Percentiles rank a stretch among this genome's conserved stretches.
phyloP scores from a whole-genome alignment of 1,284 basidiomycete species.

The Rhodotorula sp. region DNA sequence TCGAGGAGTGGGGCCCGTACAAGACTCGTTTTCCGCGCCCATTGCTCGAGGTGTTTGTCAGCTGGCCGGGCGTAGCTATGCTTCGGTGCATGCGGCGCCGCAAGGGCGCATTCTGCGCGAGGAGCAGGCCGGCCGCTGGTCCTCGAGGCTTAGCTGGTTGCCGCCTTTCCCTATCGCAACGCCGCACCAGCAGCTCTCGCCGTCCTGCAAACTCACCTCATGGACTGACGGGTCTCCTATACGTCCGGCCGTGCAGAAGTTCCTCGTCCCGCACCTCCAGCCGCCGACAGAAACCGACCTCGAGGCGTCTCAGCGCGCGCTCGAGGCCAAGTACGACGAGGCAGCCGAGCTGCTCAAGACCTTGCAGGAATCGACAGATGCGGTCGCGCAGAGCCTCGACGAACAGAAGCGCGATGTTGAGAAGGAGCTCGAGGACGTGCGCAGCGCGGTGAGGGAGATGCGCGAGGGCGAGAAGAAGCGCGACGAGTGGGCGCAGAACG shows the following conservation, averaged over 20 bases:
- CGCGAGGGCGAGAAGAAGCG: slow-evolving; percentile 75
- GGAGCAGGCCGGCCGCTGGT: too few species aligned
- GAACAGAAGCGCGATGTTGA: slow-evolving; percentile 76
- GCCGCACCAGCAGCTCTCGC: too few species aligned
- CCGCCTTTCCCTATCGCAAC: too few species aligned
- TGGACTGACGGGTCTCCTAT: background rate
- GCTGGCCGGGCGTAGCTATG: too few species aligned
- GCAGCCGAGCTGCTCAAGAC: slow-evolving; percentile 67
- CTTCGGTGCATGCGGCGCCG: too few species aligned
- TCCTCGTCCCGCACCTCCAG: slow-evolving; percentile 84
- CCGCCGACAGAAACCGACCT: slow-evolving; percentile 88
- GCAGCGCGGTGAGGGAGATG: slow-evolving; percentile 76
- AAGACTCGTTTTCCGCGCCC: too few species aligned
- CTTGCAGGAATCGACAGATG: slow-evolving; percentile 58
- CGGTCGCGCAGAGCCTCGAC: slow-evolving; percentile 75
- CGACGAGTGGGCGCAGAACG: slow-evolving; percentile 72
- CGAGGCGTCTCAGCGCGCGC: slow-evolving; percentile 79
- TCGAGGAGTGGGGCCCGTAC: too few species aligned
- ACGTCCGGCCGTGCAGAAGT: slow-evolving; percentile 64
- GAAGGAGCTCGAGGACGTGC: slow-evolving; percentile 75
- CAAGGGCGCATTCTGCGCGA: too few species aligned
- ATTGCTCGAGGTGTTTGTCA: too few species aligned
- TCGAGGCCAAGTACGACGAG: slow-evolving; percentile 90
- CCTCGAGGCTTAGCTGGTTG: too few species aligned
- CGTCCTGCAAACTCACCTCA: too few species aligned